Evolutionary conservation across 352 stramenopile species (phyloP), one percentile per base, ranked within the genome.

Genomic region (Globisporangium abappressorium): DNA sequence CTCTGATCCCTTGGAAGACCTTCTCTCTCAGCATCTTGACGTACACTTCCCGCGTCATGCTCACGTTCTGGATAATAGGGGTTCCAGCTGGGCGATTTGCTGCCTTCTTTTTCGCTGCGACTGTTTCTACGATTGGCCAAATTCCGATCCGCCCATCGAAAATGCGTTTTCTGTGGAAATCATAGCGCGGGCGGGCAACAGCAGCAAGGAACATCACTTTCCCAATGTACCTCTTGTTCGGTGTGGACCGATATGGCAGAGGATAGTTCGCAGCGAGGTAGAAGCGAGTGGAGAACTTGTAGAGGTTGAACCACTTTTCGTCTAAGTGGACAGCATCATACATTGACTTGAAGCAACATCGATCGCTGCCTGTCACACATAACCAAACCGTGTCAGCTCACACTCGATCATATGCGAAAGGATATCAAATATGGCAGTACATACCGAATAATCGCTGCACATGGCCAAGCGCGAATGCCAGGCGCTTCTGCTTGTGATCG

Each of bases 131-230:
- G 26, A 66, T 47, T 4, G 49, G 24, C 46, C 61, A 66, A 28
- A 46, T 51, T 2, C 49, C 49, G 0, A 66, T 26, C 24, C 60
- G 55, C 6, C 30, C 61, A 20, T 60, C 18, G 18, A 66, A 59
- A 38, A 47, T 51, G 14, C 24, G 5, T 0, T 46, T 33, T n/a
- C 36, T 51, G 24, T 53, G 18, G 28, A 49, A n/a, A 49, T 66
- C 47, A 5, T 34, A 59, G 14, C 61, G 47, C 2, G 61, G 49
- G 0, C 49, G 47, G 14, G 28, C 49, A 20, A 60, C 28, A 4
- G 49, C 61, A 46, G 34, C 61, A 30, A 66, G 11, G 15, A 60
- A 49, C 61, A 66, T 66, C 2, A 66, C 61, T 12, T 56, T 54
- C 6, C 43, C 57, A 2, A 66, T 60, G 18, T 36, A 60, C 5